phyloP scores from a whole-genome alignment of 1,284 basidiomycete species.

The Paramarasmius palmivorus region DNA sequence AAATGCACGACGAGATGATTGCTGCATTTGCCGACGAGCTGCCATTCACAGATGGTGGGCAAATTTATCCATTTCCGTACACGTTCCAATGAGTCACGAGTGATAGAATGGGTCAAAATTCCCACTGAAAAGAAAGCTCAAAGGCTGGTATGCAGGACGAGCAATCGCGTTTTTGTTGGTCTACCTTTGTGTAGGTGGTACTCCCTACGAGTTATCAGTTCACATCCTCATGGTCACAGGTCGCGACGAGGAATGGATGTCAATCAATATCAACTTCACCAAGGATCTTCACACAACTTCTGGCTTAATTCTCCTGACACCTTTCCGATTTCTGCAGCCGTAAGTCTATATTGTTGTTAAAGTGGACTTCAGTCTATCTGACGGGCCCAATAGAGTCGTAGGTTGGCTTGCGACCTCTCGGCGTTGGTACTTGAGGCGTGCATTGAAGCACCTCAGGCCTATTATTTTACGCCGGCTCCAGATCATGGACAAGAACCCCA shows the following conservation, averaged over 20 bases:
- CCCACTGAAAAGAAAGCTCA: constrained; percentile 17
- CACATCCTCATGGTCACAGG: constrained; percentile 27
- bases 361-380: not conserved
- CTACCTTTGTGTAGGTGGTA: constrained; percentile 35
- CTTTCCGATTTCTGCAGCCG: constrained; percentile 38
- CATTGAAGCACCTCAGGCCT: too few species aligned
- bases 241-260: constrained; percentile 36
- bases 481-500: too few species aligned
- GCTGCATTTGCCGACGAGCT: not conserved
- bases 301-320: constrained; percentile 32
- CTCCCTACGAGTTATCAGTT: not conserved
- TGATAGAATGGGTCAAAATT: constrained; percentile 30
- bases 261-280: constrained; percentile 33
- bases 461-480: too few species aligned
- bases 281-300: constrained; percentile 28
- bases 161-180: constrained; percentile 40
- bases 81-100: not conserved
- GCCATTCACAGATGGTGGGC: constrained; percentile 7
- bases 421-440: not conserved
- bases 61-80: not conserved
- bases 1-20: too few species aligned
- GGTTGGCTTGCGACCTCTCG: not conserved
- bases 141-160: constrained; percentile 30
- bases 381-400: not conserved
- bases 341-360: constrained; percentile 20